Conservation (phyloP, 1,284 basidiomycete genomes). For the Sanghuangporus baumii region DNA sequence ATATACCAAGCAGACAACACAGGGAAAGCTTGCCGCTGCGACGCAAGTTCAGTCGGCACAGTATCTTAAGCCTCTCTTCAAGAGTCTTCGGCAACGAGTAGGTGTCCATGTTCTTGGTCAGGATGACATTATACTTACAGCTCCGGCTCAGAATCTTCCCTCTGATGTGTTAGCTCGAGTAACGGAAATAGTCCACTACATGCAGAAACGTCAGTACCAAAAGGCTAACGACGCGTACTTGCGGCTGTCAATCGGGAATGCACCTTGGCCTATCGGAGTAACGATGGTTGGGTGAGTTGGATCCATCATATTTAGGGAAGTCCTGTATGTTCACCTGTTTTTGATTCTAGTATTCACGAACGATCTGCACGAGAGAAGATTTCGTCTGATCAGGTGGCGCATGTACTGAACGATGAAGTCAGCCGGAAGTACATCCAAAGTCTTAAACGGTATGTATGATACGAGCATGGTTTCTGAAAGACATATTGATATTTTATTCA, state of each 20-base stretch:
- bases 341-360: constrained; percentile 80
- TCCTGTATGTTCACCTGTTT: background rate
- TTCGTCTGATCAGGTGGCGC: constrained; percentile 92
- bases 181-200: constrained; percentile 93
- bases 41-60: constrained; percentile 95
- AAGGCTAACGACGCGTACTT: constrained; percentile 96
- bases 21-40: constrained; percentile 92
- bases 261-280: constrained; percentile 99
- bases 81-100: constrained; percentile 79
- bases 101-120: constrained; percentile 36
- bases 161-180: constrained; percentile 85
- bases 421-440: constrained; percentile 99
- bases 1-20: constrained; percentile 76
- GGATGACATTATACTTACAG: background rate
- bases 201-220: constrained; percentile 94
- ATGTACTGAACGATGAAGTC: constrained; percentile 98
- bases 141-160: constrained; percentile 59
- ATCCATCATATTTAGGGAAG: background rate
- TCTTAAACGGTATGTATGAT: constrained; percentile 71
- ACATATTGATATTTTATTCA: constrained; percentile 10
- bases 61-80: constrained; percentile 96
- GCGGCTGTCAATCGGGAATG: constrained; percentile 94
- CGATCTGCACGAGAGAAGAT: constrained; percentile 97
- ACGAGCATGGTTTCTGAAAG: background rate
- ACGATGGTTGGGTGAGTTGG: constrained; percentile 90